Base-by-base conservation (phyloP, 768 basidiomycete genomes). In the Lentinula detonsa region DNA sequence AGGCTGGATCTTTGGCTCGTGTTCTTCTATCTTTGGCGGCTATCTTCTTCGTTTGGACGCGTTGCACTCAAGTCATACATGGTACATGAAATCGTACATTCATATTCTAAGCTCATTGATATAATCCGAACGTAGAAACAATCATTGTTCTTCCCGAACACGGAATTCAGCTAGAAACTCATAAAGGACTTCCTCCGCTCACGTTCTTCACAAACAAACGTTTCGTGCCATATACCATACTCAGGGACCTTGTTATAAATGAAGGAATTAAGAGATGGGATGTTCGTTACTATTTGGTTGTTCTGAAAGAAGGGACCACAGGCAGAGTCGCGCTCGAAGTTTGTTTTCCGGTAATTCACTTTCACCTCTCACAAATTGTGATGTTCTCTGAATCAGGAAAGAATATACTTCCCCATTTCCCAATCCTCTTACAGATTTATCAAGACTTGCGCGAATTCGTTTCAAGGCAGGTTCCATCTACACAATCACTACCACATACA, bases 121-220 rank as follows among this genome's bases (percentile, higher is more conserved):
- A 13, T 28, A 28, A 28, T 28, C 28, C 28, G 28, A 28, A 28
- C 61, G 43, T 63, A 92, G 91, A 93, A 73, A 90, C 88, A 18
- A 73, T 92, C 4, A 71, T 91, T 46, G 75, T 88, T 40, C 69
- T 91, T 49, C 85, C 86, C 7, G 74, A 78, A 1, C 83, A 88
- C 57, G 91, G 91, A 10, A 75, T 93, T 45, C 91, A 93, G 67
- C 71, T 93, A 2, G 90, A 92, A 70, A 86, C 84, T 0, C 83
- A 84, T 70, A 75, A 81, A 58, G 91, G 89, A 1, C 68, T 86
- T 35, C 79, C 79, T 9, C 69, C 71, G 13, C 66, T 73, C 40
- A 69, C 73, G 4, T 59, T 81, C 7, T 65, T 68, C 33, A 72
- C 72, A 4, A 74, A 67, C 4, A 78, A 82, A 54, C 81, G 71